A percentile compares a stretch with the other conserved stretches of the same genome.
Evolutionary conservation across 2,329 filamentous ascomycete species (phyloP).

Genomic region (Leptographium procerum): DNA sequence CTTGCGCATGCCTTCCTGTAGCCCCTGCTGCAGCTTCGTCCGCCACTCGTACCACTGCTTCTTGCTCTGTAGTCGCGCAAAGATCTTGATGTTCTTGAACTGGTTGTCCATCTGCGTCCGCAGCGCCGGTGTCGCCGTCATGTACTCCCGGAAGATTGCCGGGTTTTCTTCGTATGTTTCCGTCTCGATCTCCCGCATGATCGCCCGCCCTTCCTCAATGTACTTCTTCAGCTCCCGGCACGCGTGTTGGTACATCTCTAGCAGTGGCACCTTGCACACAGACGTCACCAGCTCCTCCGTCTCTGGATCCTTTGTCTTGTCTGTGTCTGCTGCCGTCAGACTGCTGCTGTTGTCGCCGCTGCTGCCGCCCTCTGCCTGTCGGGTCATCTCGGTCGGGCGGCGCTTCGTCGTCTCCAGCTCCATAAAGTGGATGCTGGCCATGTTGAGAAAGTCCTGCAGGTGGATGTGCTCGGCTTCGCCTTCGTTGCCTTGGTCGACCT

Average conservation of each 20-base stretch:
- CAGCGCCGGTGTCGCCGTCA: slow-evolving; percentile 71
- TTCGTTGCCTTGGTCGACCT: too few species aligned
- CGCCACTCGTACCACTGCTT: slow-evolving; percentile 98
- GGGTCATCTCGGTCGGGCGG: slow-evolving; percentile 60
- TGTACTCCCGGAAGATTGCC: slow-evolving; percentile 81
- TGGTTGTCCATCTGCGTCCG: slow-evolving; percentile 87
- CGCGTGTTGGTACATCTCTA: slow-evolving; percentile 89
- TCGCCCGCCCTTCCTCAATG: slow-evolving; percentile 81
- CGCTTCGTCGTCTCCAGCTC: slow-evolving; percentile 94
- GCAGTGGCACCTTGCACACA: slow-evolving; percentile 82
- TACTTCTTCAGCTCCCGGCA: slow-evolving; percentile 95
- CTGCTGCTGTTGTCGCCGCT: slow-evolving; percentile 14
- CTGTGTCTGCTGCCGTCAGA: slow-evolving; percentile 14
- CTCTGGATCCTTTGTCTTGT: slow-evolving; percentile 23
- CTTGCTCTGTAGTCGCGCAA: slow-evolving; percentile 81
- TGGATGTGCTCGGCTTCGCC: slow-evolving; percentile 58
- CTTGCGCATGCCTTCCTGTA: slow-evolving; percentile 68
- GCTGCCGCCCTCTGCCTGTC: too few species aligned
- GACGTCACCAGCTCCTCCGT: slow-evolving; percentile 71
- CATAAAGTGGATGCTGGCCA: slow-evolving; percentile 97
- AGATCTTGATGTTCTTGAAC: slow-evolving; percentile 93
- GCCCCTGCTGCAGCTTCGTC: slow-evolving; percentile 69
- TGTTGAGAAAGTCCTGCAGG: slow-evolving; percentile 82
- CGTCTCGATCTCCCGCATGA: slow-evolving; percentile 81
- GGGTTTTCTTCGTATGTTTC: slow-evolving; percentile 88